phyloP scores from a whole-genome alignment of 2,329 filamentous ascomycete species.

The Colletotrichum lupini region DNA sequence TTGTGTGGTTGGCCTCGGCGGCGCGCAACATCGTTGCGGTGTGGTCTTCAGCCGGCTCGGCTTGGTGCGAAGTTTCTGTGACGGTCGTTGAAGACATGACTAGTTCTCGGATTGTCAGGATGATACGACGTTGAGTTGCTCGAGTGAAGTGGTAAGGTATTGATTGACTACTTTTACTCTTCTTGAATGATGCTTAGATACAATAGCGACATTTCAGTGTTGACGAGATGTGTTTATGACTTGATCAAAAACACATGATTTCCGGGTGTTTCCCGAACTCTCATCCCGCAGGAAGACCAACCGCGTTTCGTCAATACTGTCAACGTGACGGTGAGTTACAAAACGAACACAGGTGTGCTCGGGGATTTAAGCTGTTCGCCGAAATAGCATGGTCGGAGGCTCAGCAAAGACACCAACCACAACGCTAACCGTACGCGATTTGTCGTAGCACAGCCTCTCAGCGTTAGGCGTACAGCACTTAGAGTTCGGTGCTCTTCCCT shows the following conservation, averaged over 20 bases:
- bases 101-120: background rate
- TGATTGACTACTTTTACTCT: background rate
- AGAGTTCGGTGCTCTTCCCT: conserved; percentile 2
- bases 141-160: background rate
- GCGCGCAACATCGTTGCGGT: conserved; percentile 18
- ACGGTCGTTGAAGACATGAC: conserved; percentile 11
- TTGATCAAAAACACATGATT: background rate
- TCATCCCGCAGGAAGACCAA: background rate
- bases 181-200: background rate
- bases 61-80: conserved; percentile 4
- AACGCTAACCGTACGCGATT: background rate
- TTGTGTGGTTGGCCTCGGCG: conserved; percentile 36
- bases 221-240: background rate
- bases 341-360: too few relatives aligned
- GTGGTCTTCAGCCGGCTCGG: background rate
- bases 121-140: background rate
- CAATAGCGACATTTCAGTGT: background rate
- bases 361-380: conserved; percentile 1
- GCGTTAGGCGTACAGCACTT: background rate
- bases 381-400: background rate
- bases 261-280: background rate
- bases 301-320: background rate
- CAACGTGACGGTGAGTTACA: background rate
- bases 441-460: background rate
- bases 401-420: background rate